A percentile compares a stretch with the other conserved stretches of the same genome.
phyloP scores from a whole-genome alignment of 2,329 filamentous ascomycete species.

The Eurotiales sp. region DNA sequence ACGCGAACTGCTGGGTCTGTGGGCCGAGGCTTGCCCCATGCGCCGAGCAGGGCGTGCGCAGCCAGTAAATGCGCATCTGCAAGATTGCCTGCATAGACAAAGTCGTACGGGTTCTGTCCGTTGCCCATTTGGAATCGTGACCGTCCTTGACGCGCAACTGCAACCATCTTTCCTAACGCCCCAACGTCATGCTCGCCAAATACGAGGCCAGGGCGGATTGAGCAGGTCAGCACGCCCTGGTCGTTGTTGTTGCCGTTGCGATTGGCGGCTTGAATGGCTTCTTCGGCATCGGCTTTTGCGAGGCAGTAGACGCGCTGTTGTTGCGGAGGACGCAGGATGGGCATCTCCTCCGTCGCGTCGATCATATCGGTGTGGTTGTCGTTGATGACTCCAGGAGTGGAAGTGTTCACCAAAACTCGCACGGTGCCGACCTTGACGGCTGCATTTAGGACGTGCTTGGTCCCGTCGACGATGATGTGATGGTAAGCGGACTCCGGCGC shows the following conservation, averaged over 20 bases:
- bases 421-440: constrained; percentile 60
- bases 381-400: constrained; percentile 78
- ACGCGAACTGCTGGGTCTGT: constrained; percentile 64
- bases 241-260: constrained; percentile 38
- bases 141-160: constrained; percentile 44
- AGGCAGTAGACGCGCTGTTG: constrained; percentile 12
- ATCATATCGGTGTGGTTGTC: constrained; percentile 75
- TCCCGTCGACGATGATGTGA: constrained; percentile 85
- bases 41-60: constrained; percentile 65
- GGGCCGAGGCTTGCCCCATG: constrained; percentile 54
- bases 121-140: constrained; percentile 71
- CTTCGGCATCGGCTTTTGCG: constrained; percentile 70
- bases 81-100: constrained; percentile 65
- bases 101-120: constrained; percentile 67
- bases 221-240: constrained; percentile 66
- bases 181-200: constrained; percentile 87
- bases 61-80: constrained; percentile 81
- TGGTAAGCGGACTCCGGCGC: constrained; percentile 61
- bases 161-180: constrained; percentile 51
- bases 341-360: constrained; percentile 54
- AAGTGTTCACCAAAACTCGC: constrained; percentile 84
- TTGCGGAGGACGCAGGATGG: constrained; percentile 9
- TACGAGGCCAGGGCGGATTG: constrained; percentile 81
- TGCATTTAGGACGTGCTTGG: constrained; percentile 63
- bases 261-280: constrained; percentile 73